Base-by-base conservation (phyloP, 1,284 basidiomycete species). In the Bondarzewia mesenterica region DNA sequence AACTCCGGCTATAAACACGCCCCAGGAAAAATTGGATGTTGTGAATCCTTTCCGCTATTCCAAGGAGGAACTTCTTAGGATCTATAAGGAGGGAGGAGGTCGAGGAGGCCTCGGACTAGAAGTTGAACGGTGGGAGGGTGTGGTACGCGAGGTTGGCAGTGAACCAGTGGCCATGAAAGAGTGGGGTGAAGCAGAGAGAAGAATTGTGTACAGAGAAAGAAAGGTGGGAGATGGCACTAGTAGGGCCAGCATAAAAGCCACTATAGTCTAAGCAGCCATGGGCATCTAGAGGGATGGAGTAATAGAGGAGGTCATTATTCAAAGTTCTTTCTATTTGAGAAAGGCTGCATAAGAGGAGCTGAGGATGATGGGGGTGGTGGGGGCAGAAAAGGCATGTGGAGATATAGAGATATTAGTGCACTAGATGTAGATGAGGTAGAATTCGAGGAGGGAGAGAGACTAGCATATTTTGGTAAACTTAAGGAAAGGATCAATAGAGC, bases 61-160 rank as follows among this genome's bases (percentile, higher is more conserved):
- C 14, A 87, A 84, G 63, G 89, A 93, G 54, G 88, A 91, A 54
- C 76, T 94, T 69, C 73, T 93, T 49, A 75, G 78, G 64, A 84
- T 93, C 55, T 93, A 88, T 67, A 88, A 79, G 62, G 89, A 91
- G 56, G 82, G 82, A 47, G 80, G 81, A 51, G 81, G 85, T 50
- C 78, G 78, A 64, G 75, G 78, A 50, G 80, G 80, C 40, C 73
- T 91, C 22, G 89, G 88, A 36, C 74, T 92, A 44, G 90, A 93
- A 66, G 85, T 93, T 6, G 89, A 91, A 64, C 75, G 82, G 53
- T 90, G 86, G 78, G 86, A 87, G 46, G 89, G 90, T 45, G 82
- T 93, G 55, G 88, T 93, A 25, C 79, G 84, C 54, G 87, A 90
- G 61, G 68, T 75, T 22, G 80, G 78, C 29, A 76, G 65, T 48